Percentiles rank a stretch among this genome's conserved stretches.
phyloP scores from a whole-genome alignment of 768 basidiomycete species.

The Boletus subcaerulescens region DNA sequence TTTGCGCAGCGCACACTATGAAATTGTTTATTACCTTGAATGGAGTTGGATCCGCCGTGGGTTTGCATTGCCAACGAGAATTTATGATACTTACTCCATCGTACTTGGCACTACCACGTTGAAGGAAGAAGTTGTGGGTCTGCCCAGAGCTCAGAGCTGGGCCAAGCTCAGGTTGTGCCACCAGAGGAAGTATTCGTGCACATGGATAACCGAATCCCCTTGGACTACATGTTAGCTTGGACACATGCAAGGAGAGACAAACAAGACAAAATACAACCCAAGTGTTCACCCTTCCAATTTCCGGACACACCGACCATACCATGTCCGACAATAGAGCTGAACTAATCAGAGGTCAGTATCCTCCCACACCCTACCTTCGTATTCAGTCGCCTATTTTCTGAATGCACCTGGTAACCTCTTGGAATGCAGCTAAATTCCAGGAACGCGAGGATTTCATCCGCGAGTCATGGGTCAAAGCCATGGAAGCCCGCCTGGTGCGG shows the following conservation, averaged over 20 bases:
- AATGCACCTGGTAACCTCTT: background rate
- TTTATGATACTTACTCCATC: no score
- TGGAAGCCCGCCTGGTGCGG: constrained; percentile 88
- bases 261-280: constrained; percentile 13
- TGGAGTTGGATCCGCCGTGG: no score
- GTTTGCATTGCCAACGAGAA: no score
- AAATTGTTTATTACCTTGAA: no score
- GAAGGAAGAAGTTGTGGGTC: no score
- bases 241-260: background rate
- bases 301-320: background rate
- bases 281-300: background rate
- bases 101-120: no score
- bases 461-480: constrained; percentile 92
- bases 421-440: constrained; percentile 51
- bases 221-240: no score
- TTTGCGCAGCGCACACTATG: no score
- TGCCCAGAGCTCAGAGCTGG: no score
- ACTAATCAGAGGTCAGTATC: constrained; percentile 29
- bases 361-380: background rate
- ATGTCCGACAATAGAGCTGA: constrained; percentile 36
- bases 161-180: no score
- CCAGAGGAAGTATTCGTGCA: no score
- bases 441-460: constrained; percentile 75
- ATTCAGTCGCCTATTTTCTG: background rate
- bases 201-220: no score